Percentiles rank a stretch among this genome's conserved stretches.
Evolutionary conservation across 129 eudicot species (phyloP).

Genomic region (Dittrichia graveolens): DNA sequence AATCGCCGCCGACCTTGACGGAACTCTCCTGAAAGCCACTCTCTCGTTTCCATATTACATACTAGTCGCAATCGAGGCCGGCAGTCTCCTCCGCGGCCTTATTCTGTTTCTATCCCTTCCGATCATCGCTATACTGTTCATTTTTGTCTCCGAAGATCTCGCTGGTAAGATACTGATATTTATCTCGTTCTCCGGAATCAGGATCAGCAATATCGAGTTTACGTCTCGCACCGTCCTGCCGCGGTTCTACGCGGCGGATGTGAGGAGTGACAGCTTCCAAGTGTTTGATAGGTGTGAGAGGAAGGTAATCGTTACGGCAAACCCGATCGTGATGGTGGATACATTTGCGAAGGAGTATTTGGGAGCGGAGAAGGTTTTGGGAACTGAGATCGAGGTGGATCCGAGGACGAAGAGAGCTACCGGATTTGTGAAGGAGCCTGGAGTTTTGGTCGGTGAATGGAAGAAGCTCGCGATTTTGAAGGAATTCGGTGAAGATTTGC

Average conservation of each 20-base stretch:
- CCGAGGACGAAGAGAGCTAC: slow-evolving; percentile 75
- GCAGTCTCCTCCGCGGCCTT: slow-evolving; percentile 84
- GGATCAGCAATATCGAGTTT: slow-evolving; percentile 62
- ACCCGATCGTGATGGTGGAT: slow-evolving; percentile 91
- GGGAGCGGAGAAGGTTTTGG: slow-evolving; percentile 91
- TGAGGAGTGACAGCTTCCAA: slow-evolving; percentile 61
- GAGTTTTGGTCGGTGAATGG: slow-evolving; percentile 73
- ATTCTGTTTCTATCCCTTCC: slow-evolving; percentile 60
- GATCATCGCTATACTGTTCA: slow-evolving; percentile 52
- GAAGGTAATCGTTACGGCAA: slow-evolving; percentile 88
- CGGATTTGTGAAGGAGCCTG: slow-evolving; percentile 72
- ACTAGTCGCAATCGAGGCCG: slow-evolving; percentile 88
- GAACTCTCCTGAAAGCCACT: slow-evolving; percentile 70
- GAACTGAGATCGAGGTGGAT: slow-evolving; percentile 90
- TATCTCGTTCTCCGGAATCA: slow-evolving; percentile 61
- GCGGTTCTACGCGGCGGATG: slow-evolving; percentile 75
- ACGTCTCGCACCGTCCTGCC: slow-evolving; percentile 76
- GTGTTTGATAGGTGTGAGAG: slow-evolving; percentile 66
- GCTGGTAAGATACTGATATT: slow-evolving; percentile 71
- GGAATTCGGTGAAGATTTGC: slow-evolving; percentile 78
- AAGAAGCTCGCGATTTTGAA: slow-evolving; percentile 60
- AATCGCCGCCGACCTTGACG: slow-evolving; percentile 94
- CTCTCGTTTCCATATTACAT: slow-evolving; percentile 91
- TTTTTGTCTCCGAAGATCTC: slow-evolving; percentile 72
- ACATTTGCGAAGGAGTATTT: slow-evolving; percentile 71